Percentiles rank a stretch among this genome's conserved stretches.
Conservation (phyloP, 768 basidiomycete species). For the Calocera viscosa region DNA sequence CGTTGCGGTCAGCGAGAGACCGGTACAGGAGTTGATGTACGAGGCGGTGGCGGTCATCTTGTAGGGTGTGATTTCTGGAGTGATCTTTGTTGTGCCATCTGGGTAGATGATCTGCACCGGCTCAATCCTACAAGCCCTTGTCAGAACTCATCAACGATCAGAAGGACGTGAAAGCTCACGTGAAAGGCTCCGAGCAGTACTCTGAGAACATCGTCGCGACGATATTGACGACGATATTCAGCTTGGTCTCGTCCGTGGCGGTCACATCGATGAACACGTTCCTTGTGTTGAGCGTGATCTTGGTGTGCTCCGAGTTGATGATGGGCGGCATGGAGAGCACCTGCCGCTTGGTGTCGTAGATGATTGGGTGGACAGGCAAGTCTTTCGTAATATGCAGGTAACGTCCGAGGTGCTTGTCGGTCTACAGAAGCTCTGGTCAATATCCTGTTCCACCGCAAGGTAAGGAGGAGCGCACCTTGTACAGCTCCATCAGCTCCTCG, state of each 20-base stretch:
- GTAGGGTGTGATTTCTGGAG: constrained; percentile 68
- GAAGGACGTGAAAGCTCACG: constrained; percentile 43
- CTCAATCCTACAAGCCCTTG: constrained; percentile 84
- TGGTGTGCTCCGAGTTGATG: constrained; percentile 94
- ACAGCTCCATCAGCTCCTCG: constrained; percentile 82
- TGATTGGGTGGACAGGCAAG: constrained; percentile 92
- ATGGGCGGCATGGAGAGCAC: constrained; percentile 97
- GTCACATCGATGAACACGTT: constrained; percentile 97
- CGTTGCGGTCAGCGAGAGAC: constrained; percentile 51
- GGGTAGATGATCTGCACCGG: constrained; percentile 76
- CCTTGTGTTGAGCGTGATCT: constrained; percentile 84
- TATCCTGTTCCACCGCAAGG: neutral
- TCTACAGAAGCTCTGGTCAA: constrained; percentile 33
- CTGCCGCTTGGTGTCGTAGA: constrained; percentile 77
- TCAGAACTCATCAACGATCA: neutral
- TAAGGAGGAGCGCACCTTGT: constrained; percentile 53
- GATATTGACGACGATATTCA: constrained; percentile 90
- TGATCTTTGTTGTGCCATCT: constrained; percentile 60
- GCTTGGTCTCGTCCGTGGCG: constrained; percentile 91
- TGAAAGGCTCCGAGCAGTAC: constrained; percentile 82
- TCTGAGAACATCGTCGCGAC: constrained; percentile 97
- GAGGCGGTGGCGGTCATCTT: constrained; percentile 64
- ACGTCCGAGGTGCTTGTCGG: constrained; percentile 77
- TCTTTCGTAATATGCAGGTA: constrained; percentile 90
- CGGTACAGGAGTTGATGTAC: constrained; percentile 94